Evolutionary conservation across 768 basidiomycete genomes (phyloP).

Genomic region (Agaricus sinodeliciosus): DNA sequence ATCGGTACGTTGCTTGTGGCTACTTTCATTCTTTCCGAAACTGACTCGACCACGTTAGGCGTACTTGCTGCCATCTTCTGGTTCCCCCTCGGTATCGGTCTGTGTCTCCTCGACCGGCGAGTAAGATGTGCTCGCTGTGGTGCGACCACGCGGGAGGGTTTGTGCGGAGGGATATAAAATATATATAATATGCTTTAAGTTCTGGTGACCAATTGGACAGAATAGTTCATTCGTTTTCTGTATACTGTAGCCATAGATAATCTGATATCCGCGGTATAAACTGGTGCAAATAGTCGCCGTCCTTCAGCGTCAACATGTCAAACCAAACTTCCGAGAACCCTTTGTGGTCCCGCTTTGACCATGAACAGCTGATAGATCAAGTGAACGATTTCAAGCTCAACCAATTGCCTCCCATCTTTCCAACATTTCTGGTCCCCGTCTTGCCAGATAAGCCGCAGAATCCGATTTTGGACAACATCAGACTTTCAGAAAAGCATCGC

Average conservation of each 20-base stretch:
- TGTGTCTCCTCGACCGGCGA: slow-evolving; percentile 69
- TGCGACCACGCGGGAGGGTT: slow-evolving; percentile 32
- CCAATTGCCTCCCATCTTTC: slow-evolving; percentile 32
- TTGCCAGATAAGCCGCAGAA: slow-evolving; percentile 71
- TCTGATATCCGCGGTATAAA: too few relatives aligned
- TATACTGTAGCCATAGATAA: too few relatives aligned
- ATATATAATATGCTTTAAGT: neutral
- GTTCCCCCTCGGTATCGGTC: slow-evolving; percentile 79
- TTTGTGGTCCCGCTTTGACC: neutral
- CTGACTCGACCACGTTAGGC: slow-evolving; percentile 32
- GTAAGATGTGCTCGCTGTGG: slow-evolving; percentile 58
- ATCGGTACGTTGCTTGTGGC: slow-evolving; percentile 44
- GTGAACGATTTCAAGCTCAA: slow-evolving; percentile 8
- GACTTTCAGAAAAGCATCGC: slow-evolving; percentile 19
- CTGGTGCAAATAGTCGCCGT: too few relatives aligned
- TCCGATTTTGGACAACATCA: slow-evolving; percentile 61
- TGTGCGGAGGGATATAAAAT: slow-evolving; percentile 26
- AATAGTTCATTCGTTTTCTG: too few relatives aligned
- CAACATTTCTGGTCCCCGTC: slow-evolving; percentile 56
- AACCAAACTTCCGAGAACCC: neutral
- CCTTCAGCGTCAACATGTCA: neutral
- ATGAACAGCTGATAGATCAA: slow-evolving; percentile 1
- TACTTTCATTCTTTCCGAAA: neutral
- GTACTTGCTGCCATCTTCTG: slow-evolving; percentile 77
- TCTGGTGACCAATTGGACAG: too few relatives aligned